phyloP scores from a whole-genome alignment of 495 filamentous ascomycete species.

The Patellaria atrata region DNA sequence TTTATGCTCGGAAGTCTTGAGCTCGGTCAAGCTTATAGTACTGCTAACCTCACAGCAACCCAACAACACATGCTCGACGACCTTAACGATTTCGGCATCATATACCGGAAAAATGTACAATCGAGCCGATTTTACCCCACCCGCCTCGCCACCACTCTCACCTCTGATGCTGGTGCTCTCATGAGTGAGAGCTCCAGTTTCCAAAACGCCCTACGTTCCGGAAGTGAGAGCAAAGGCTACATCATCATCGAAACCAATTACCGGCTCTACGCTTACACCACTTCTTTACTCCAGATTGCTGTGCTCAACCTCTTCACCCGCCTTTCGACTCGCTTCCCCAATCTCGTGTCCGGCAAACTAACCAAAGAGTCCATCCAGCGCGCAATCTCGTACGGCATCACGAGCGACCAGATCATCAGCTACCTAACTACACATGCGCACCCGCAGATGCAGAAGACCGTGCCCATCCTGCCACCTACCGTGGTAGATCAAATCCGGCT shows the following conservation, averaged over 20 bases:
- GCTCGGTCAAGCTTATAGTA: slow-evolving; percentile 78
- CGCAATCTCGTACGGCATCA: slow-evolving; percentile 84
- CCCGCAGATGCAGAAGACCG: slow-evolving; percentile 66
- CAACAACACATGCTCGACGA: slow-evolving; percentile 78
- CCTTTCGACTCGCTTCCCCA: slow-evolving; percentile 75
- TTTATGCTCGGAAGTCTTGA: slow-evolving; percentile 92
- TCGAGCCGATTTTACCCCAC: slow-evolving; percentile 76
- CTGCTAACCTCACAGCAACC: slow-evolving; percentile 56
- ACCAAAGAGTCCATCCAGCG: slow-evolving; percentile 73
- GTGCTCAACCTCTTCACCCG: slow-evolving; percentile 82
- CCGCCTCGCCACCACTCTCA: slow-evolving; percentile 85
- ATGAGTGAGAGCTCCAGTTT: slow-evolving; percentile 30
- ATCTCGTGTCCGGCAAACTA: slow-evolving; percentile 78
- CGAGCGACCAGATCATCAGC: slow-evolving; percentile 79
- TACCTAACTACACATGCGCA: slow-evolving; percentile 80
- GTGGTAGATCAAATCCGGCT: slow-evolving; percentile 95
- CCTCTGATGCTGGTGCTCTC: slow-evolving; percentile 59
- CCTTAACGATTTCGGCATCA: slow-evolving; percentile 79
- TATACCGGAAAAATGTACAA: slow-evolving; percentile 46
- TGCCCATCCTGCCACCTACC: slow-evolving; percentile 70
- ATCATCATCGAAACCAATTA: slow-evolving; percentile 99
- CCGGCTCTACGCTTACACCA: slow-evolving; percentile 91
- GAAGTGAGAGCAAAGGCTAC: slow-evolving; percentile 51
- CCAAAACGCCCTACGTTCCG: slow-evolving; percentile 23
- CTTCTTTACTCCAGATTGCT: slow-evolving; percentile 80